phyloP scores from a whole-genome alignment of 495 filamentous ascomycete species.

The Echria macrotheca region DNA sequence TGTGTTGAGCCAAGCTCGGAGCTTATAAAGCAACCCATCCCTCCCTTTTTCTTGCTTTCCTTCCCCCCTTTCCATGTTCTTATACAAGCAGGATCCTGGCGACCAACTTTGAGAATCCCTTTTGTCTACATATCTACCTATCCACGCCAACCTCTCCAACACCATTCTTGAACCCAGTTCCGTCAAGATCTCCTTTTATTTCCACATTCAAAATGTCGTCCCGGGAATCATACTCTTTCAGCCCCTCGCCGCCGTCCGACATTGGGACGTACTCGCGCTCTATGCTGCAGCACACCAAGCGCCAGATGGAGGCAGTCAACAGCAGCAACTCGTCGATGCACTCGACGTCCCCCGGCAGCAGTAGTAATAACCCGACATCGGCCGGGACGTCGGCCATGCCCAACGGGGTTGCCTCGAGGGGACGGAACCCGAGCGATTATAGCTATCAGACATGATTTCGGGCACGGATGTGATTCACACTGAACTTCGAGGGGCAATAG shows the following conservation, averaged over 20 bases:
- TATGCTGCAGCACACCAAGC: conserved; percentile 49
- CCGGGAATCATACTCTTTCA: conserved; percentile 17
- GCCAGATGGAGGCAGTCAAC: conserved; percentile 46
- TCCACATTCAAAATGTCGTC: conserved; percentile 6
- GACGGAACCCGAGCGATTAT: conserved; percentile 12
- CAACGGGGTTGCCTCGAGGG: conserved; percentile 27
- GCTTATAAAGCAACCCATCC: neutral
- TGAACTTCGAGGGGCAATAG: neutral
- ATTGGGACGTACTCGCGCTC: conserved; percentile 40
- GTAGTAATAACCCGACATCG: conserved; percentile 12
- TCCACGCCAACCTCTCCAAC: no score
- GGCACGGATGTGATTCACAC: no score
- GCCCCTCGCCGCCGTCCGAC: conserved; percentile 39
- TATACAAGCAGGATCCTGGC: no score
- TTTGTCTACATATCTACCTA: no score
- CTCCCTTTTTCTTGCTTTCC: neutral
- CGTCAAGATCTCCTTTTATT: neutral
- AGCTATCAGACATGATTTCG: conserved; percentile 19
- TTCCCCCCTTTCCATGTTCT: no score
- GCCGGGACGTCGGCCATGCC: conserved; percentile 24
- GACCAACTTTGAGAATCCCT: no score
- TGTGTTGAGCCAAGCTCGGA: no score
- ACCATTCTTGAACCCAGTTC: neutral
- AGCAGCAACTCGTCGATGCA: conserved; percentile 18
- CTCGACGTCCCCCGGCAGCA: neutral